These are phyloP conservation scores for Salvia sclarea DNA, from an alignment of 305 asterid species.

Conservation along the genomic window DNA sequence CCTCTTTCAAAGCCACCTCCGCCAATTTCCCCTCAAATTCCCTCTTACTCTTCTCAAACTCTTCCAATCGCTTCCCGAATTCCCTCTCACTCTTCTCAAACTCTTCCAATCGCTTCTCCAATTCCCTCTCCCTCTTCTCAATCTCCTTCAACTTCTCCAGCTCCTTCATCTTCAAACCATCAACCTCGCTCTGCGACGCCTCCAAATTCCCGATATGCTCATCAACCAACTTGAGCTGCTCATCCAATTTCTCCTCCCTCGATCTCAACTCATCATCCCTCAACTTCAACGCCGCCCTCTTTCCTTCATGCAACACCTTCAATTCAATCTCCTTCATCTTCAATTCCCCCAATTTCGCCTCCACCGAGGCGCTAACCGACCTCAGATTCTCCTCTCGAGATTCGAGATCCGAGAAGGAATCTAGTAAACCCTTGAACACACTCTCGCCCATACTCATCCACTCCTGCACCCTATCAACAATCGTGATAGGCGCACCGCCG, in stretches of 20 bases:
- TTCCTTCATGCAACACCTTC: background rate
- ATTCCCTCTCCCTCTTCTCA: conserved; percentile 34
- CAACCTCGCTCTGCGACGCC: conserved; percentile 15
- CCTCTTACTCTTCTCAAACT: conserved; percentile 29
- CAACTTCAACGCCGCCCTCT: conserved; percentile 16
- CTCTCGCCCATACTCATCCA: conserved; percentile 41
- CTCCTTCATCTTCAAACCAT: conserved; percentile 18
- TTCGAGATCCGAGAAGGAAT: conserved; percentile 27
- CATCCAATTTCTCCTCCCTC: conserved; percentile 35
- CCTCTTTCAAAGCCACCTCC: conserved; percentile 36
- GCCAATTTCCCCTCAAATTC: conserved; percentile 25
- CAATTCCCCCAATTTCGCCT: conserved; percentile 24
- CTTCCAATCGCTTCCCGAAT: conserved; percentile 13
- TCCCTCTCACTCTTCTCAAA: conserved; percentile 32
- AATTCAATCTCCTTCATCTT: conserved; percentile 29
- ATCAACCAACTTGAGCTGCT: conserved; percentile 29
- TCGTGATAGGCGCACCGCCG: background rate
- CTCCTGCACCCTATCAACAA: conserved; percentile 27
- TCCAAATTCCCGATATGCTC: conserved; percentile 40
- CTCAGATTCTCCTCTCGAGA: conserved; percentile 26
- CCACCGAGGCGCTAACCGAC: conserved; percentile 22
- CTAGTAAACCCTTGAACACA: conserved; percentile 22
- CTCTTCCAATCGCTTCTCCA: conserved; percentile 29
- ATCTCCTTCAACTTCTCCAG: conserved; percentile 39
- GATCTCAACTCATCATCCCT: conserved; percentile 34